Percentiles rank a stretch among this genome's conserved stretches.
These are phyloP conservation scores for Pyrenochaeta sp. DNA, from an alignment of 2,329 filamentous ascomycete genomes.

Conservation along the genomic window DNA sequence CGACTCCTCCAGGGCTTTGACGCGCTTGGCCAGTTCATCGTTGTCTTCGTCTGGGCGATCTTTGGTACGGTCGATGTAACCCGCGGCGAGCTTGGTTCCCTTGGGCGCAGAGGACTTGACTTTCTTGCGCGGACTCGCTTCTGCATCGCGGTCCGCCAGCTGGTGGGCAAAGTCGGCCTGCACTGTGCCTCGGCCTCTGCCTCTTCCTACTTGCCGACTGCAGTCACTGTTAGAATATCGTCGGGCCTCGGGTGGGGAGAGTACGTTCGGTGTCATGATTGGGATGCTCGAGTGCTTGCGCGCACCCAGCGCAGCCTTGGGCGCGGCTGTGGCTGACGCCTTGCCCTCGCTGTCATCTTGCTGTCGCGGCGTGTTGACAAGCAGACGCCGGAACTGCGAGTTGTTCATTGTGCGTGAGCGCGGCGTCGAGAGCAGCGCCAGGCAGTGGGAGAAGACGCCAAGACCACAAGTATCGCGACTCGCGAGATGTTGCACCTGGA, in stretches of 20 bases:
- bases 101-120: conserved; percentile 82
- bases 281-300: conserved; percentile 81
- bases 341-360: conserved; percentile 39
- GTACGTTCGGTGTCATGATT: conserved; percentile 87
- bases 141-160: conserved; percentile 73
- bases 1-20: conserved; percentile 81
- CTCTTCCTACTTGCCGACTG: conserved; percentile 69
- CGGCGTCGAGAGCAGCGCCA: conserved; percentile 6
- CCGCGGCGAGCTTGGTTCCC: conserved; percentile 78
- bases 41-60: conserved; percentile 61
- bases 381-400: conserved; percentile 85
- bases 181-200: conserved; percentile 56
- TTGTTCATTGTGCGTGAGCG: conserved; percentile 77
- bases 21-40: conserved; percentile 67
- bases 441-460: conserved; percentile 10
- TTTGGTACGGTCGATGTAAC: conserved; percentile 84
- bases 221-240: conserved; percentile 10
- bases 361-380: conserved; percentile 57
- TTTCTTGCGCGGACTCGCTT: conserved; percentile 68
- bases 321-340: conserved; percentile 36
- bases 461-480: no score
- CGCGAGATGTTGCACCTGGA: no score
- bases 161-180: conserved; percentile 82
- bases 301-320: conserved; percentile 70
- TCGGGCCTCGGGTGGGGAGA: neutral